Evolutionary conservation across 306 rosid genomes (phyloP).

Genomic region (Lithocarpus polystachyus): DNA sequence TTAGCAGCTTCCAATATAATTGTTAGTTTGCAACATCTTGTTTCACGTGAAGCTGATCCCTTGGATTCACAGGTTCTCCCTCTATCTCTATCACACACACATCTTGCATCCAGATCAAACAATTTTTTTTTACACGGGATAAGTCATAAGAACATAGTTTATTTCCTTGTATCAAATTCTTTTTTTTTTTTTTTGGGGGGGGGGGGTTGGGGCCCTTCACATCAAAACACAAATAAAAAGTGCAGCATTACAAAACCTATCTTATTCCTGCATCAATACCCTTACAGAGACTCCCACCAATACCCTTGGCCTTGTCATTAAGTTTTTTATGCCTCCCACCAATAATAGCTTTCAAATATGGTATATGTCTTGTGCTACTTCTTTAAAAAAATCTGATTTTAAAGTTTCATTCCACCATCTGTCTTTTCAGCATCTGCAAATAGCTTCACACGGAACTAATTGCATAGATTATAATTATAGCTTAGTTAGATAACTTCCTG

Average conservation of each 20-base stretch:
- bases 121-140: neutral
- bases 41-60: conserved; percentile 88
- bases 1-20: conserved; percentile 75
- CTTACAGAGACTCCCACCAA: neutral
- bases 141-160: neutral
- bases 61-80: conserved; percentile 68
- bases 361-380: neutral
- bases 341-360: neutral
- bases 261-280: neutral
- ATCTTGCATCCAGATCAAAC: neutral
- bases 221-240: neutral
- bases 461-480: neutral
- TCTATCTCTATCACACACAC: neutral
- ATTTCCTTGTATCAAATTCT: neutral
- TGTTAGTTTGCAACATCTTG: conserved; percentile 79
- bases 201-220: neutral
- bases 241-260: neutral
- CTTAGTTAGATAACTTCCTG: neutral
- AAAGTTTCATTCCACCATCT: neutral
- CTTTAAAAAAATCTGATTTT: neutral
- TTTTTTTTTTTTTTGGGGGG: neutral
- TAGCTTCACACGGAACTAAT: neutral
- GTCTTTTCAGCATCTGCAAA: neutral
- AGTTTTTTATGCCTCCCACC: neutral
- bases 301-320: neutral